These are phyloP conservation scores for Trifolium dubium DNA, from an alignment of 306 rosid species.

Conservation along the genomic window DNA sequence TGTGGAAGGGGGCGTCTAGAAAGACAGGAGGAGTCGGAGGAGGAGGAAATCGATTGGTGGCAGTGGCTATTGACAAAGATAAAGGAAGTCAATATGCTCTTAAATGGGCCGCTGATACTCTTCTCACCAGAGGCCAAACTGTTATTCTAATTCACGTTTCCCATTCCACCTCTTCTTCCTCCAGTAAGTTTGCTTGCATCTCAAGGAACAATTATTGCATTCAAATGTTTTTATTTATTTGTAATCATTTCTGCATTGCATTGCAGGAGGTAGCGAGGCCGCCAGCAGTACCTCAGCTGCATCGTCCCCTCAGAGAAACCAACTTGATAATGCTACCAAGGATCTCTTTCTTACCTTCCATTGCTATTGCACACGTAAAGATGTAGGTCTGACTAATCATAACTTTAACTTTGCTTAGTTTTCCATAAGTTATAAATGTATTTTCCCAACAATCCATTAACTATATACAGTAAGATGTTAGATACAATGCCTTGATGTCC, in stretches of 20 bases:
- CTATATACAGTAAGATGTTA: constrained; percentile 30
- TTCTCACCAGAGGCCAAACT: constrained; percentile 69
- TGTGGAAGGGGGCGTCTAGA: constrained; percentile 60
- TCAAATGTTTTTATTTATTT: too few relatives aligned
- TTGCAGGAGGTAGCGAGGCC: constrained; percentile 56
- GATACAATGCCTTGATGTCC: constrained; percentile 87
- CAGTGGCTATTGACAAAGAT: constrained; percentile 77
- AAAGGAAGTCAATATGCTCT: constrained; percentile 86
- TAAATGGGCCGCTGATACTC: constrained; percentile 83
- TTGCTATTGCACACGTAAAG: constrained; percentile 95
- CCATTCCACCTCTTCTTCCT: constrained; percentile 43
- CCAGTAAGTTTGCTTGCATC: constrained; percentile 36
- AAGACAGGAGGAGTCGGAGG: constrained; percentile 36
- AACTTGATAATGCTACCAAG: constrained; percentile 55
- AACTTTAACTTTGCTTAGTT: neutral
- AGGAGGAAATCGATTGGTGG: constrained; percentile 76
- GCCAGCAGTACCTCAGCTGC: constrained; percentile 42
- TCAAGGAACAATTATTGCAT: neutral
- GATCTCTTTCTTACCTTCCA: constrained; percentile 79
- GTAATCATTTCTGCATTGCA: neutral
- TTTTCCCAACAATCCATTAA: neutral
- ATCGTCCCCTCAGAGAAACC: constrained; percentile 60
- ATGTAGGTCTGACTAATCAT: constrained; percentile 53
- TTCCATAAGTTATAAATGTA: neutral
- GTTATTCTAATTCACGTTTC: constrained; percentile 75